Conservation (phyloP, 2,329 filamentous ascomycete genomes). For the Cercospora brassicicola region DNA sequence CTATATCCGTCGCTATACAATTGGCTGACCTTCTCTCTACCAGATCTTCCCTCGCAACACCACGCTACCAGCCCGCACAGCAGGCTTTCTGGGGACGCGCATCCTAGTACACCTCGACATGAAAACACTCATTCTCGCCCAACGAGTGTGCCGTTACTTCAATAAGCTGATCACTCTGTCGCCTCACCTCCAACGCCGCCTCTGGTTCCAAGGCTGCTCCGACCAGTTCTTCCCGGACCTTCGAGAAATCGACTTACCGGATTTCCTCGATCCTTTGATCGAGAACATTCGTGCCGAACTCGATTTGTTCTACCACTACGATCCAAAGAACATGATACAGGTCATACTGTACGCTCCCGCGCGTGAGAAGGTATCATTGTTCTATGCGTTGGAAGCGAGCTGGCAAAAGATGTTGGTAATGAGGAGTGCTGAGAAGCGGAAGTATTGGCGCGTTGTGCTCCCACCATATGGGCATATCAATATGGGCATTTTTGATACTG, state of each 20-base stretch:
- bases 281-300: background rate
- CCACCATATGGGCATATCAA: background rate
- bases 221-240: background rate
- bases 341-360: background rate
- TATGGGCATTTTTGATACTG: background rate
- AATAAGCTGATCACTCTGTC: background rate
- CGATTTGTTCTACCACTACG: conserved; percentile 1
- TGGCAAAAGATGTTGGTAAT: conserved; percentile 12
- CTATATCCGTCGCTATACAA: background rate
- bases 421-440: background rate
- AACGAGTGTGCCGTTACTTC: conserved; percentile 1
- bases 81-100: background rate
- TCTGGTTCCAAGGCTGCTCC: conserved; percentile 2
- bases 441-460: conserved; percentile 5
- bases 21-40: background rate
- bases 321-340: background rate
- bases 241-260: background rate
- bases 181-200: conserved; percentile 8
- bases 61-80: background rate
- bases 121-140: background rate
- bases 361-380: background rate
- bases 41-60: conserved; percentile 5
- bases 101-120: conserved; percentile 5
- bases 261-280: conserved; percentile 6
- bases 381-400: background rate